Base-by-base conservation (phyloP, 2,329 filamentous ascomycete genomes). In the Pseudopithomyces maydicus region DNA sequence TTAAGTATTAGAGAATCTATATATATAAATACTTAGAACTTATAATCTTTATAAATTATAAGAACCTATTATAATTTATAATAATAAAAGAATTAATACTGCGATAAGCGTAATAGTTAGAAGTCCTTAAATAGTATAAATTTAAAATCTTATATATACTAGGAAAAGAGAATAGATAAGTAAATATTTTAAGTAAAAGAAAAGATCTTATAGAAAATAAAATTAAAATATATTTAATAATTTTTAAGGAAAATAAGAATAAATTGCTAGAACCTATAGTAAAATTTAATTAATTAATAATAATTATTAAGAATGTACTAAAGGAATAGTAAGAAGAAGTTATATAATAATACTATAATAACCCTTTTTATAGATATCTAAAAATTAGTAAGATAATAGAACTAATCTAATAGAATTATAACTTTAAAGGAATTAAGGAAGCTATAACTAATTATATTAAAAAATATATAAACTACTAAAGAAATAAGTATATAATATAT, bases 1-100 rank as follows among this genome's bases (percentile, higher is more conserved):
- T 52, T 15, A 44, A 52, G 32, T 23, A 52, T 14, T 52, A 44
- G 38, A 43, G 38, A 22, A 52, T 52, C 2, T 52, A 52, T 14
- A 6, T 33, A n/a, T n/a, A 35, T 35, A 53, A 41, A 15, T 35
- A 19, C 22, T 53, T 38, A 38, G 20, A 17, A 19, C 51, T 53
- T 26, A 39, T 20, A 22, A 53, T 53, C 29, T 53, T 19, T 19
- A 46, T 19, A 15, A 26, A 53, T 32, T 46, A 45, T 45, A 45
- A 45, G 20, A 45, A 45, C 22, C 12, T 45, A 14, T 6, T 45
- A 29, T 11, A 29, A 36, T 38, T 45, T 45, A 45, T 45, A 32
- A 45, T 32, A 32, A 45, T 32, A 32, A 45, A 53, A 53, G 29
- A 53, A 53, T 32, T 46, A 39, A 53, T 4, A 20, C 26, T 43